Base-by-base conservation (phyloP, 495 filamentous ascomycete genomes). In the Penicillium mononematosum region DNA sequence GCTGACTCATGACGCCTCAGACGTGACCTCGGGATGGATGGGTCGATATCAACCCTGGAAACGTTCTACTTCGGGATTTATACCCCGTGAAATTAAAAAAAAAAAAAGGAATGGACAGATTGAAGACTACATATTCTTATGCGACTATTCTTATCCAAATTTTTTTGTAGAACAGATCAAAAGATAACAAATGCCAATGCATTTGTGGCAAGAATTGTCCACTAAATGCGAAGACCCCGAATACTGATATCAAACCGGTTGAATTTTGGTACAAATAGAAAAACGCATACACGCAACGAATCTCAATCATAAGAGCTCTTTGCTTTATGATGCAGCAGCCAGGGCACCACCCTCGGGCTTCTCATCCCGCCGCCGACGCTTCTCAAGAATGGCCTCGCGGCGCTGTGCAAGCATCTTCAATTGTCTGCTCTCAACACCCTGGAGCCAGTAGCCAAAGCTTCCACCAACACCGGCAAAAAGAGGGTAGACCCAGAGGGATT, bases 391-490 rank as follows among this genome's bases (percentile, higher is more conserved):
- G 36, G 76, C 69, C 62, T 86, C 81, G 70, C 87, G 86, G 64
- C 91, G 87, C 70, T 90, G 87, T 60, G 81, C 78, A 43, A 98
- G 78, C 51, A 91, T 80, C 55, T 81, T 81, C 48, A 84, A 78
- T 76, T 97, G 93, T 58, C 85, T 79, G 65, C 85, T 69, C 70
- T 95, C 89, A 41, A 97, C 89, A 53, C 89, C 88, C 77, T 88
- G 83, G 62, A 98, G 75, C 90, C 92, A 98, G 81, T 97, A 98
- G 53, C 94, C 94, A 73, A 98, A 96, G 74, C 86, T 89, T 48
- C 86, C 93, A 60, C 92, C 92, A 53, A 89, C 81, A 57, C 79
- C 83, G 25, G 83, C 91, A 71, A 92, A 98, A 68, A 96, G 72
- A 49, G 95, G 92, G 76, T 95, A 98, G n/a, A 83, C 91, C 88